phyloP scores from a whole-genome alignment of 1,139 yeast genomes.

The Protomyces gravidus region DNA sequence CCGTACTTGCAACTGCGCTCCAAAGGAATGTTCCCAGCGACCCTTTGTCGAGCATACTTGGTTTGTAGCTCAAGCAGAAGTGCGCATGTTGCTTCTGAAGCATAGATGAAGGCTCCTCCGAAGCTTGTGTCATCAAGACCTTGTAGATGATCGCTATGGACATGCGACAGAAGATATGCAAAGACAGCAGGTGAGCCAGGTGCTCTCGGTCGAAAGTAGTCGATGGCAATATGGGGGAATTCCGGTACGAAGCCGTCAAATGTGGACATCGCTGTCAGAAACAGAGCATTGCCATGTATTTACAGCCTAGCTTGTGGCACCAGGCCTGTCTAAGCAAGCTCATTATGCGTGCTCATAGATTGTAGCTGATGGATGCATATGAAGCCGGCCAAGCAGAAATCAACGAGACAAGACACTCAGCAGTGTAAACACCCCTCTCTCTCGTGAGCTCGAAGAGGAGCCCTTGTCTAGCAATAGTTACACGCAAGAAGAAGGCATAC shows the following conservation, averaged over 20 bases:
- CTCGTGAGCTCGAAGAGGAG: neutral
- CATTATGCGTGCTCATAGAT: neutral
- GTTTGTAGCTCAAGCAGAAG: slow-evolving; percentile 27
- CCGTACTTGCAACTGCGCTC: slow-evolving; percentile 19
- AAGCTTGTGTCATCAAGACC: slow-evolving; percentile 49
- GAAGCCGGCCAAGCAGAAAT: neutral
- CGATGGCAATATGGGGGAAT: slow-evolving; percentile 40
- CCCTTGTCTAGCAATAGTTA: no score
- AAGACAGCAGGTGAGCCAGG: slow-evolving; percentile 37
- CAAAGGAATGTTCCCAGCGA: slow-evolving; percentile 16
- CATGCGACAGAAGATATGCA: slow-evolving; percentile 50
- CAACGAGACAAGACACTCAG: neutral
- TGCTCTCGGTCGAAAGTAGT: slow-evolving; percentile 43
- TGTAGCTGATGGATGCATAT: neutral
- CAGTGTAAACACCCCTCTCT: neutral
- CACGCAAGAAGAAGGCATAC: no score
- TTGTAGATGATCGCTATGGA: slow-evolving; percentile 54
- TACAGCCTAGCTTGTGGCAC: no score
- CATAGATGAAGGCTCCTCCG: slow-evolving; percentile 47
- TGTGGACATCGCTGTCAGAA: slow-evolving; percentile 27
- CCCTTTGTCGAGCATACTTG: slow-evolving; percentile 20
- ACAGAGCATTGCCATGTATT: no score
- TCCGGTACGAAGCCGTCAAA: slow-evolving; percentile 23
- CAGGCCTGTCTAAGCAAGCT: neutral
- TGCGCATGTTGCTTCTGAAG: slow-evolving; percentile 49